A percentile compares a stretch with the other conserved stretches of the same genome.
phyloP scores from a whole-genome alignment of 805 yeast species.

The Saturnispora quitensis region DNA sequence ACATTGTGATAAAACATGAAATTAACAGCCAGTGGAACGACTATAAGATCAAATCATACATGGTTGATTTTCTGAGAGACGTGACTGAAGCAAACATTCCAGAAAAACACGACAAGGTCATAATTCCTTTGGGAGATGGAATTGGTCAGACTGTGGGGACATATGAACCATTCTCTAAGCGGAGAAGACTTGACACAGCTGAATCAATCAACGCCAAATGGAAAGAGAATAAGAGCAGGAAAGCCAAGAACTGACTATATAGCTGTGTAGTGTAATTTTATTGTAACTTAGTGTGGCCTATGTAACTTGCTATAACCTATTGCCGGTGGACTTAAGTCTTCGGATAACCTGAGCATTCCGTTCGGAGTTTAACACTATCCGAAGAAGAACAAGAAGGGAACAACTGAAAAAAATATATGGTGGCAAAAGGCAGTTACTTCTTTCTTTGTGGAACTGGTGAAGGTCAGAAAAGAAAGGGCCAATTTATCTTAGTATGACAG shows the following conservation, averaged over 20 bases:
- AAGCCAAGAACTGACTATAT: neutral
- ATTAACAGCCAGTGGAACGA: constrained; percentile 48
- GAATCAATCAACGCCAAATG: constrained; percentile 63
- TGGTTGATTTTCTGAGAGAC: constrained; percentile 42
- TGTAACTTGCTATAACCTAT: no score
- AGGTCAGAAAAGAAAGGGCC: neutral
- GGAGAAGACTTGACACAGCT: constrained; percentile 55
- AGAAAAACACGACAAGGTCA: constrained; percentile 7
- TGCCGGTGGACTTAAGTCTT: no score
- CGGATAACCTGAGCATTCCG: neutral
- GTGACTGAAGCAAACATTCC: constrained; percentile 27
- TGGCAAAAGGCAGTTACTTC: neutral
- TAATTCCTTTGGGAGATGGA: constrained; percentile 66
- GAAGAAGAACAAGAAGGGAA: neutral
- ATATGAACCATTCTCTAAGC: constrained; percentile 48
- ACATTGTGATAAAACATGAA: constrained; percentile 33
- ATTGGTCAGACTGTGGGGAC: constrained; percentile 46
- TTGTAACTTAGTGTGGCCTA: no score
- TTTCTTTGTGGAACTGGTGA: neutral
- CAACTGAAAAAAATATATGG: neutral
- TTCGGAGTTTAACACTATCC: neutral
- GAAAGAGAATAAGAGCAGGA: constrained; percentile 32
- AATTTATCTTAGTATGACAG: neutral
- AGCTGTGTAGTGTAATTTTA: neutral
- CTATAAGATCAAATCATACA: constrained; percentile 44